Evolutionary conservation across 176 grass and related monocot genomes (phyloP), one percentile per base, ranked within the genome.

Genomic region (Secale cereale): DNA sequence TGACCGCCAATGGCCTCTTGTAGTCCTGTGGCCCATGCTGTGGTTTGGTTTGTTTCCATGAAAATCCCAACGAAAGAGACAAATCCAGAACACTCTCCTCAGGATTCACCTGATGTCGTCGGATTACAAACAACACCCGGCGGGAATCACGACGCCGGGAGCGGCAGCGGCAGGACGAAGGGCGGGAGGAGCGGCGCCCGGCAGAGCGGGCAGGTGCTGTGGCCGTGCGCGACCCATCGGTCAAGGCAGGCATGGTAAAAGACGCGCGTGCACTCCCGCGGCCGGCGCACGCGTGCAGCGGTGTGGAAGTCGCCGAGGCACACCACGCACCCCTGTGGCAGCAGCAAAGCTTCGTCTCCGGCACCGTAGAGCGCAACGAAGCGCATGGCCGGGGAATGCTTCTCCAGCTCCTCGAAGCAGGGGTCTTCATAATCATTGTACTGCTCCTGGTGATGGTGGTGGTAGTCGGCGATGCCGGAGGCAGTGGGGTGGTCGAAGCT

Each of bases 161-260:
- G 36, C 68, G 68, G 68, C 68, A 71, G 76, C 1, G 39, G 81
- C 23, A 86, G 68, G 11, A 23, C 78, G 22, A 80, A 74, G 7
- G 40, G 81, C 50, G 76, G 90, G 15, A 94, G 69, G 22, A 98
- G 83, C 31, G 56, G 85, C 74, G 87, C 66, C 41, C 91, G 88
- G 88, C 93, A 98, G 17, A 98, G 87, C 41, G 93, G 95, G 91
- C 95, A 98, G 16, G 93, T 95, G 63, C 87, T 28, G 31, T 77
- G 89, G 5, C 89, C 95, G 82, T 93, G 85, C 4, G 83, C 85
- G 9, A 91, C 86, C 95, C 93, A 98, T 6, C 83, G 83, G 82
- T 98, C 93, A 23, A 98, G 87, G 85, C 91, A 98, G 0, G 60
- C 78, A 35, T 89, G 85, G 91, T 98, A 93, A 87, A 98, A 89